A percentile compares a stretch with the other conserved stretches of the same genome.
phyloP scores from a whole-genome alignment of 768 basidiomycete genomes.

The Suillus plorans region DNA sequence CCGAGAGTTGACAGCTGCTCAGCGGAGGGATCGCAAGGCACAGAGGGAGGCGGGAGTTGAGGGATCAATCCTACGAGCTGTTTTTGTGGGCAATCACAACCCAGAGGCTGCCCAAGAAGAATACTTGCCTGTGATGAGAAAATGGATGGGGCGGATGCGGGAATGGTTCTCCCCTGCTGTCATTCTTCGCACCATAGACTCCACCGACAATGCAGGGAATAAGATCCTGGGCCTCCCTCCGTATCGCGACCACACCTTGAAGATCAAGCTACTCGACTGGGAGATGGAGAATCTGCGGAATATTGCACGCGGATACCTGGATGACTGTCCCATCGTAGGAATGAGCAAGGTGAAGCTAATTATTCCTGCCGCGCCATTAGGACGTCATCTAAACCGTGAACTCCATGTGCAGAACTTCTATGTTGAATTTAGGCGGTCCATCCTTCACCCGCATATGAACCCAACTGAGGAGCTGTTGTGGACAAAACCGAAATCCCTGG shows the following conservation, averaged over 20 bases:
- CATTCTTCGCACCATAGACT: constrained; percentile 9
- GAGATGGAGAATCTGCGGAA: not conserved
- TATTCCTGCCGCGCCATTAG: too few relatives aligned
- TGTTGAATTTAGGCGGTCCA: too few relatives aligned
- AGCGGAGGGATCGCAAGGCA: not conserved
- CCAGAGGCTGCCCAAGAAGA: too few relatives aligned
- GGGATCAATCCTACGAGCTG: too few relatives aligned
- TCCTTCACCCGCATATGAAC: too few relatives aligned
- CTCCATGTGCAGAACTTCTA: too few relatives aligned
- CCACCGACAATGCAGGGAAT: not conserved
- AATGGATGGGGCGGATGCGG: constrained; percentile 5
- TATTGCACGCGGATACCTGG: constrained; percentile 9
- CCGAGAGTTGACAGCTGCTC: not conserved
- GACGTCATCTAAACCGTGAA: too few relatives aligned
- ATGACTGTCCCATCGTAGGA: too few relatives aligned
- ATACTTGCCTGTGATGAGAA: not conserved
- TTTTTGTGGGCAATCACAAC: too few relatives aligned
- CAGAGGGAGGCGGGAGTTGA: too few relatives aligned
- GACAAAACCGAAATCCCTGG: not conserved
- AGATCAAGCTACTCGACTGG: constrained; percentile 7
- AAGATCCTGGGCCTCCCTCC: not conserved
- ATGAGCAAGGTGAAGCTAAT: too few relatives aligned
- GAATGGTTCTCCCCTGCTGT: constrained; percentile 3
- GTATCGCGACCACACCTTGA: constrained; percentile 7
- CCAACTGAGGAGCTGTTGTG: not conserved